phyloP scores from a whole-genome alignment of 441 rosid genomes.

The Adansonia grandidieri region DNA sequence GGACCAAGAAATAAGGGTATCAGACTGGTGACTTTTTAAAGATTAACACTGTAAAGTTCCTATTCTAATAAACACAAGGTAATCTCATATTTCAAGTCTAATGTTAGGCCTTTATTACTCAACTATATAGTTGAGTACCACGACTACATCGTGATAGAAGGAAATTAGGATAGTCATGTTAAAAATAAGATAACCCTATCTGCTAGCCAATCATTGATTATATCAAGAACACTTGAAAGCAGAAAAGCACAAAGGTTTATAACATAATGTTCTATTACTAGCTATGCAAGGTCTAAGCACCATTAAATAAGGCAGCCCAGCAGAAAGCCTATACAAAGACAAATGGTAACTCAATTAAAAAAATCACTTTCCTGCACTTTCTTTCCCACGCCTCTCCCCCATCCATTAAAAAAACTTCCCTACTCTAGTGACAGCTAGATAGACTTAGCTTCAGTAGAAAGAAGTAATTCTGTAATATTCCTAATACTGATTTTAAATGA shows the following conservation, averaged over 20 bases:
- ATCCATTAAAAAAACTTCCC: neutral
- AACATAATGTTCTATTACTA: neutral
- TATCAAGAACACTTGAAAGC: neutral
- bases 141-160: neutral
- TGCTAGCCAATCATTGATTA: neutral
- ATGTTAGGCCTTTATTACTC: neutral
- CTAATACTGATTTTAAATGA: neutral
- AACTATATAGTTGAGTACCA: neutral
- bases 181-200: neutral
- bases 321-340: neutral
- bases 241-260: neutral
- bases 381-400: neutral
- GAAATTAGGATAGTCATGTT: neutral
- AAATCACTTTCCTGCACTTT: neutral
- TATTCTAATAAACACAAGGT: too few species aligned
- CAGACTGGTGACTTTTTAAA: too few species aligned
- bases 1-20: too few species aligned
- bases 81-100: conserved; percentile 5
- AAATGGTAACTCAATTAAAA: neutral
- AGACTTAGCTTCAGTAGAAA: neutral
- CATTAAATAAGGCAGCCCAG: neutral
- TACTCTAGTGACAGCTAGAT: neutral
- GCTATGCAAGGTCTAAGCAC: neutral
- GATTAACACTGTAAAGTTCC: too few species aligned
- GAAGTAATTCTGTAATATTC: neutral